A percentile compares a stretch with the other conserved stretches of the same genome.
These are phyloP conservation scores for Papiliotrema terrestris DNA, from an alignment of 1,284 basidiomycete genomes.

Conservation along the genomic window DNA sequence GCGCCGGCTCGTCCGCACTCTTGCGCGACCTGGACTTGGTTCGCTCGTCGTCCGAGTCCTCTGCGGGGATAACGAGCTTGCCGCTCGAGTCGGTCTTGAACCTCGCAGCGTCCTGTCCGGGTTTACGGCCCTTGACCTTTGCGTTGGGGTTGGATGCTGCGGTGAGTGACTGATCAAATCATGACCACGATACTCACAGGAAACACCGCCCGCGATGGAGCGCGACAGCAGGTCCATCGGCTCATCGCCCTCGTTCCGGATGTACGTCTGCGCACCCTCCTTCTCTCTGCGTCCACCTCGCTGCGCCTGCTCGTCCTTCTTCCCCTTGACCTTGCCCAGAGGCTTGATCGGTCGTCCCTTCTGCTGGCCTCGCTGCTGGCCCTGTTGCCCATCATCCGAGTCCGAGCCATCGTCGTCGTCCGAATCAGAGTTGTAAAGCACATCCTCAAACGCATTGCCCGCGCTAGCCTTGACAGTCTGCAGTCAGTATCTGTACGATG, in stretches of 20 bases:
- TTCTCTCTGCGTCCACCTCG: conserved; percentile 11
- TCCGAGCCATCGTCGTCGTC: conserved; percentile 74
- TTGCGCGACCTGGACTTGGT: too few relatives aligned
- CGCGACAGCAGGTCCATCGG: conserved; percentile 94
- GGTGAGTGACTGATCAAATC: background rate
- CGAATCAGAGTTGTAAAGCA: conserved; percentile 89
- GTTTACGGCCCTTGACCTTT: conserved; percentile 52
- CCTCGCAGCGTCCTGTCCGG: conserved; percentile 76
- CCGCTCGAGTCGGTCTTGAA: conserved; percentile 89
- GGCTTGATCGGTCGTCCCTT: conserved; percentile 35
- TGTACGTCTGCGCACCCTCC: conserved; percentile 45
- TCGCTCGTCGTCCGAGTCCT: conserved; percentile 52
- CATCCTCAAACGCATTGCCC: conserved; percentile 91
- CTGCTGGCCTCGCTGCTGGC: background rate
- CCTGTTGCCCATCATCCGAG: conserved; percentile 48
- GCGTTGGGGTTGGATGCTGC: conserved; percentile 2
- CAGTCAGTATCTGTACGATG: background rate
- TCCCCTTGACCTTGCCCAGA: conserved; percentile 27
- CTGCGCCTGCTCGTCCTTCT: conserved; percentile 18
- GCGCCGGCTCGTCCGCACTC: conserved; percentile 34
- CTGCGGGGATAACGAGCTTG: conserved; percentile 75
- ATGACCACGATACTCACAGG: conserved; percentile 58
- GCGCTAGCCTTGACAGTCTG: conserved; percentile 41
- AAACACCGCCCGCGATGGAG: conserved; percentile 65
- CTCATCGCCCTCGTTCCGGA: conserved; percentile 86